These are phyloP conservation scores for Pseudoperonospora humuli DNA, from an alignment of 352 stramenopile genomes.

Conservation along the genomic window DNA sequence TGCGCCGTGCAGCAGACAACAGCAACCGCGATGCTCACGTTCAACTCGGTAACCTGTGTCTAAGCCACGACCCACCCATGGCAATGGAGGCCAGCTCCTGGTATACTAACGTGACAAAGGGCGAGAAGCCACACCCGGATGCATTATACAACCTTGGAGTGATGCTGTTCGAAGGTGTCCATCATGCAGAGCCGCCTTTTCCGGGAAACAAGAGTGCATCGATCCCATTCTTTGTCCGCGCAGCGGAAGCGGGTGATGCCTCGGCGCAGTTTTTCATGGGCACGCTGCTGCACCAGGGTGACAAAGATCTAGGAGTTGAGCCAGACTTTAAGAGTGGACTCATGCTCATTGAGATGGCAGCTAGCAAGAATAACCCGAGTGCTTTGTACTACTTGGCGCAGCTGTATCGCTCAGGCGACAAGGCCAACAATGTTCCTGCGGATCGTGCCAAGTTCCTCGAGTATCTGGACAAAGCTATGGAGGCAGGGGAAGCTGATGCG, in stretches of 20 bases:
- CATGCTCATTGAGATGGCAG: constrained; percentile 75
- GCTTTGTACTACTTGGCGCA: constrained; percentile 80
- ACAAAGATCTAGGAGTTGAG: constrained; percentile 60
- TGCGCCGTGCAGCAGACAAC: constrained; percentile 70
- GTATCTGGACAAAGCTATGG: constrained; percentile 57
- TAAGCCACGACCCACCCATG: constrained; percentile 72
- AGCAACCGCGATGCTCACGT: constrained; percentile 72
- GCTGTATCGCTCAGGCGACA: constrained; percentile 80
- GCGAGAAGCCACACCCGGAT: constrained; percentile 59
- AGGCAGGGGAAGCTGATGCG: constrained; percentile 56
- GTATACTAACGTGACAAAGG: constrained; percentile 57
- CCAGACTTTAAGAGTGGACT: constrained; percentile 51
- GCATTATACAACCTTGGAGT: constrained; percentile 80
- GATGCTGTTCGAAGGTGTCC: constrained; percentile 66
- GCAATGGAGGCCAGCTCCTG: constrained; percentile 58
- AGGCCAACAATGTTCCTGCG: constrained; percentile 31
- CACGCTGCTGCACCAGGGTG: constrained; percentile 66
- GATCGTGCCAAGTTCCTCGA: constrained; percentile 53
- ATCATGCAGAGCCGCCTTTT: constrained; percentile 65
- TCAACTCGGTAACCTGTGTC: constrained; percentile 71
- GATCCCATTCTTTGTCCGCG: constrained; percentile 72
- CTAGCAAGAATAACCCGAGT: constrained; percentile 54
- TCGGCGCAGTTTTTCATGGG: constrained; percentile 86
- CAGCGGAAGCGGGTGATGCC: constrained; percentile 63
- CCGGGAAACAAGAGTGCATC: constrained; percentile 42